These are phyloP conservation scores for Fusarium siculi DNA, from an alignment of 2,329 filamentous ascomycete species.

Conservation along the genomic window DNA sequence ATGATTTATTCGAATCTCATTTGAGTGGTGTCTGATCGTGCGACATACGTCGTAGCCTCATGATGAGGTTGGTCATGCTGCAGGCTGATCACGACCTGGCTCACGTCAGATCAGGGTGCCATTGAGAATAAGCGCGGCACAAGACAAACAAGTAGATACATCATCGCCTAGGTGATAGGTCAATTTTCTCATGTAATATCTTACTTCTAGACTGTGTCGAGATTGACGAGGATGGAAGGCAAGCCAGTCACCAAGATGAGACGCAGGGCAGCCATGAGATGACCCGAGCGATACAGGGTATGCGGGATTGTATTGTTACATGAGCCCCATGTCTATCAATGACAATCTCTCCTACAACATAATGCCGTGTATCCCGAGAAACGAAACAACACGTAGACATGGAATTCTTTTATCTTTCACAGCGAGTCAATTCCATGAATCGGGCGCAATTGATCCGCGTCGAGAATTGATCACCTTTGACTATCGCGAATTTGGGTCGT, in stretches of 20 bases:
- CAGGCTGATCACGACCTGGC: neutral
- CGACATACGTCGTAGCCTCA: neutral
- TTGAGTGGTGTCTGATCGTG: fast-evolving
- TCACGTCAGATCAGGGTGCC: slow-evolving; percentile 1
- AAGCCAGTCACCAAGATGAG: neutral
- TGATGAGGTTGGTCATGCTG: too few species aligned
- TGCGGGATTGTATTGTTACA: too few species aligned
- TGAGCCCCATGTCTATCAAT: fast-evolving
- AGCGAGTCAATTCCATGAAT: neutral
- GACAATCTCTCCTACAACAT: fast-evolving
- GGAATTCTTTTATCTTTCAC: neutral
- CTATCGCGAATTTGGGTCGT: neutral
- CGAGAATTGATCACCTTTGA: neutral
- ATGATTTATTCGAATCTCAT: neutral
- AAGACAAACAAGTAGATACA: neutral
- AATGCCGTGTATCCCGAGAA: neutral
- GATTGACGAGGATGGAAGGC: too few species aligned
- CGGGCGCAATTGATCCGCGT: neutral
- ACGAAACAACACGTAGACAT: neutral
- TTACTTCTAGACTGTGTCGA: fast-evolving
- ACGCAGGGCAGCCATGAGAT: neutral
- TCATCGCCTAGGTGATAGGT: fast-evolving
- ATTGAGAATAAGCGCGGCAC: neutral
- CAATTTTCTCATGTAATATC: fast-evolving
- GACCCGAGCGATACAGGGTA: neutral